Base-by-base conservation (phyloP, 192 early-diverging fungal species). In the Phlyctochytrium planicorne region DNA sequence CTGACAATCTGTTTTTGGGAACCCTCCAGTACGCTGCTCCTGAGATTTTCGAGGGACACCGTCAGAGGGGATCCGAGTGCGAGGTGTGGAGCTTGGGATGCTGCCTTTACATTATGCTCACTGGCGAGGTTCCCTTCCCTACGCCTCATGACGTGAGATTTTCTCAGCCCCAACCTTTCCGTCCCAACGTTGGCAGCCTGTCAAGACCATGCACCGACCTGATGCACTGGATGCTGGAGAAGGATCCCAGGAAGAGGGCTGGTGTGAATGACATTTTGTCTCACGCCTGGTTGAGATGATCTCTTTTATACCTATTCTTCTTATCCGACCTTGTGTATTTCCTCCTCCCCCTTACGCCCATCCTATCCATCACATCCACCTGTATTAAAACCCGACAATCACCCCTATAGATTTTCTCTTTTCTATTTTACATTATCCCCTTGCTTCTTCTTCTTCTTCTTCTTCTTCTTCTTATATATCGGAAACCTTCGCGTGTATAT, bases 161-260 rank as follows among this genome's bases (percentile, higher is more conserved):
- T 53, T 23, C 47, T 30, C 3, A 30, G 30, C 12, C 23, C 25
- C 12, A 33, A 40, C 3, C 59, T 40, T 20, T n/a, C 66, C 12
- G 71, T 65, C 59, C 55, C 76, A n/a, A n/a, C n/a, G n/a, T n/a
- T n/a, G n/a, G n/a, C n/a, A n/a, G n/a, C n/a, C n/a, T n/a, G n/a
- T n/a, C n/a, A n/a, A n/a, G n/a, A n/a, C 37, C 56, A 59, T 87
- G 84, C 60, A 36, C 81, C 24, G 69, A 90, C 56, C 70, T 89
- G 24, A 57, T 93, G 69, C 76, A 82, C 50, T 76, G 83, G 60
- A 88, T 93, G 88, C 67, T 93, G 52, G 77, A 80, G 35, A 88
- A 86, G 70, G 67, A 81, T 57, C 80, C 85, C 6, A 73, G 75
- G 3, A 68, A 74, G 34, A 81, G 91, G 20, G 83, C 86, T 1